Percentiles rank a stretch among this genome's conserved stretches.
Conservation (phyloP, 345 rosid species). For the Brassica rapa region DNA sequence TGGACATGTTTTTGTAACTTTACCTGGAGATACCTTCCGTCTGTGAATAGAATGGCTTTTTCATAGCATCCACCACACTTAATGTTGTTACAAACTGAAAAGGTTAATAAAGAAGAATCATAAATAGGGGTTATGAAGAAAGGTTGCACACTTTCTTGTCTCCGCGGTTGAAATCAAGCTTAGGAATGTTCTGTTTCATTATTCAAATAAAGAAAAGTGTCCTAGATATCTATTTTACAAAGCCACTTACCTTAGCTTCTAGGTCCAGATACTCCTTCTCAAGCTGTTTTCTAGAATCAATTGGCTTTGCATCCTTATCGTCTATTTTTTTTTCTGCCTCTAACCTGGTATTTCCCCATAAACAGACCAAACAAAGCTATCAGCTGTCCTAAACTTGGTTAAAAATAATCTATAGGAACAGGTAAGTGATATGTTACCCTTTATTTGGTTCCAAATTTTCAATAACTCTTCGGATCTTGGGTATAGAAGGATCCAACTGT, state of each 20-base stretch:
- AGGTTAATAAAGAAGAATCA: conserved; percentile 9
- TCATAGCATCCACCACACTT: conserved; percentile 64
- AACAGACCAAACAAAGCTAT: conserved; percentile 16
- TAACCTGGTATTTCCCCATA: conserved; percentile 49
- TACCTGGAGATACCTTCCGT: conserved; percentile 66
- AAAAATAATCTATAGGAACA: conserved; percentile 16
- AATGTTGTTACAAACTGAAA: conserved; percentile 57
- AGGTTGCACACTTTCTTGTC: conserved; percentile 16
- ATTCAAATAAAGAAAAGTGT: too few species aligned
- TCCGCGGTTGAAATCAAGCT: conserved; percentile 4
- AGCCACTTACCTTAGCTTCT: conserved; percentile 64
- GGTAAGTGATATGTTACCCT: conserved; percentile 46
- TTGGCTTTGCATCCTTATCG: conserved; percentile 43
- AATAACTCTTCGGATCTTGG: conserved; percentile 48
- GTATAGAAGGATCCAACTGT: conserved; percentile 50
- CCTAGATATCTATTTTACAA: too few species aligned
- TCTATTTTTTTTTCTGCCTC: conserved; percentile 36
- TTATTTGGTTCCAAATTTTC: conserved; percentile 51
- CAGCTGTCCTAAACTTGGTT: neutral
- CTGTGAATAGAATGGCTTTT: conserved; percentile 54
- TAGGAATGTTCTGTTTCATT: conserved; percentile 6
- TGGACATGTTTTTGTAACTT: neutral
- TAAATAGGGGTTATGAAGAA: neutral
- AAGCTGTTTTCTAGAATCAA: conserved; percentile 45
- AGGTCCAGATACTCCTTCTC: conserved; percentile 70